Evolutionary conservation across 371 early-diverging fungal species (phyloP), one percentile per base, ranked within the genome.

Genomic region (Mucor lusitanicus): DNA sequence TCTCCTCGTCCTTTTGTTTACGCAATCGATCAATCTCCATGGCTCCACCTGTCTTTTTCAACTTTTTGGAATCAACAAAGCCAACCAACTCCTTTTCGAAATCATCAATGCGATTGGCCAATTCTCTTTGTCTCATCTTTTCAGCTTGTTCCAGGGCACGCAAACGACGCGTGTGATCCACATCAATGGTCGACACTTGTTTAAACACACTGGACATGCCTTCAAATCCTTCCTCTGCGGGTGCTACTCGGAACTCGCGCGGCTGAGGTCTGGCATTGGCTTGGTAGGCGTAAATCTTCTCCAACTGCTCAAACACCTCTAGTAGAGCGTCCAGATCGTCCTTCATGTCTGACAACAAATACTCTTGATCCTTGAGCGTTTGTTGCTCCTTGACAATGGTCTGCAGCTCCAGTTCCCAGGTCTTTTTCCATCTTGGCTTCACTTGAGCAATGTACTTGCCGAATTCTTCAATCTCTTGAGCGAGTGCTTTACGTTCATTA

Each of bases 381-480:
- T 90, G 84, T 70, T 94, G 94, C 61, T 94, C 94, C 65, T 89
- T 88, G 35, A 94, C 85, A 69, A 94, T 91, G 27, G 85, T 88
- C 64, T 94, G 90, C 37, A 94, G 74, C 70, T 94, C 94, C 13
- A 85, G 85, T 64, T 93, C 93, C 94, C 94, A 94, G 0, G 90
- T 90, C 78, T 87, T 90, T 68, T 94, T 93, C 94, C 94, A 94
- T 5, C 80, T 77, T 15, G 92, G 88, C 30, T 88, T 85, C 6
- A 89, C 83, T 13, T 87, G 82, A 55, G 80, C 79, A 62, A 94
- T 87, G 53, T 85, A 91, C 28, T 76, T 70, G 9, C 83, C 72
- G 40, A 92, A 86, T 37, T 85, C 82, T 21, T 80, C 79, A 44
- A 89, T 86, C 30, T 87, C 89, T 5, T 74, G 53, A 0, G 69